phyloP scores from a whole-genome alignment of 2,329 filamentous ascomycete genomes.

The Penicillium sp. region DNA sequence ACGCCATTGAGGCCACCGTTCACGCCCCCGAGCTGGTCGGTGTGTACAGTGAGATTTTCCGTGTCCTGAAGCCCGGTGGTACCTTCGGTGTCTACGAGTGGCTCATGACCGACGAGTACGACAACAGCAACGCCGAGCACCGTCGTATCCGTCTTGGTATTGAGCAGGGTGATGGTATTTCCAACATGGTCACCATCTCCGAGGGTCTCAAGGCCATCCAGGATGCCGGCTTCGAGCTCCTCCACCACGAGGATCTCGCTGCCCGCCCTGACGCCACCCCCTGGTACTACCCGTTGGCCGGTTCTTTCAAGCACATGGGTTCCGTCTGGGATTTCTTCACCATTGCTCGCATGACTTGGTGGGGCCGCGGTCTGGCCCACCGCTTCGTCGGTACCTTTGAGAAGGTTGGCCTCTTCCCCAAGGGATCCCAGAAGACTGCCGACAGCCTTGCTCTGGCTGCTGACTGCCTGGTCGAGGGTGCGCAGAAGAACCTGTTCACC shows the following conservation, averaged over 20 bases:
- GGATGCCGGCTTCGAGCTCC: slow-evolving; percentile 81
- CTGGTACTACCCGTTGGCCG: slow-evolving; percentile 93
- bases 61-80: slow-evolving; percentile 93
- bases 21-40: slow-evolving; percentile 89
- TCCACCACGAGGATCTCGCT: slow-evolving; percentile 85
- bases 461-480: slow-evolving; percentile 86
- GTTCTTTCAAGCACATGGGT: slow-evolving; percentile 81
- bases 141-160: slow-evolving; percentile 91
- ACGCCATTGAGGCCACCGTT: slow-evolving; percentile 95
- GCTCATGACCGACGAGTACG: slow-evolving; percentile 96
- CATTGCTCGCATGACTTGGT: slow-evolving; percentile 85
- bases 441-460: slow-evolving; percentile 81
- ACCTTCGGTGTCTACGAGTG: slow-evolving; percentile 98
- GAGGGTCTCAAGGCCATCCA: slow-evolving; percentile 84
- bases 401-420: slow-evolving; percentile 72
- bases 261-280: slow-evolving; percentile 74
- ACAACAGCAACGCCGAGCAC: slow-evolving; percentile 85
- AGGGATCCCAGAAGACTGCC: slow-evolving; percentile 91
- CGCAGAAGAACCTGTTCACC: slow-evolving; percentile 88
- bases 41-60: slow-evolving; percentile 93
- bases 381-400: slow-evolving; percentile 78
- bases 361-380: slow-evolving; percentile 76
- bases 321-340: slow-evolving; percentile 79
- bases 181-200: slow-evolving; percentile 90
- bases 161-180: slow-evolving; percentile 94